A percentile compares a stretch with the other conserved stretches of the same genome.
These are phyloP conservation scores for Hypoxylon lenormandii DNA, from an alignment of 495 filamentous ascomycete genomes.

Conservation along the genomic window DNA sequence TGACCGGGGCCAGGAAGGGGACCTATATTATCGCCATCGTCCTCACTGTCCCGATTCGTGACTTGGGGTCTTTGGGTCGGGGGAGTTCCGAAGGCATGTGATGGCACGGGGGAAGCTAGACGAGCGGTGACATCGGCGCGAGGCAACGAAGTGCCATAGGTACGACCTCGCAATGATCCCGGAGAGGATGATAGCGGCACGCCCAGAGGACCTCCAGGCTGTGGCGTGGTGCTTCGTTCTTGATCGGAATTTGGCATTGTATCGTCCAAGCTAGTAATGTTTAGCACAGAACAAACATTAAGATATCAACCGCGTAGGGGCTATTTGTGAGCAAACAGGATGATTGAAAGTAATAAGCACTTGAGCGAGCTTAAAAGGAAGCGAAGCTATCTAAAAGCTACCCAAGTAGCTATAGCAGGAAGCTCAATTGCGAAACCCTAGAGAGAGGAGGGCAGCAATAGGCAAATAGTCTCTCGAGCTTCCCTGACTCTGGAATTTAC, in stretches of 20 bases:
- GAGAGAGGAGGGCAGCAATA: background rate
- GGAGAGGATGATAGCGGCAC: constrained; percentile 62
- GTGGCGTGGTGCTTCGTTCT: constrained; percentile 48
- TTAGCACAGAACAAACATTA: constrained; percentile 21
- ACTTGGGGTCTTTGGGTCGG: constrained; percentile 52
- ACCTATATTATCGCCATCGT: constrained; percentile 53
- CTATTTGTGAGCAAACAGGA: background rate
- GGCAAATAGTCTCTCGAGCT: background rate
- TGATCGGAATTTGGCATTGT: constrained; percentile 47
- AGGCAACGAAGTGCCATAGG: constrained; percentile 59
- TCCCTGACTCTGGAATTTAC: constrained; percentile 17
- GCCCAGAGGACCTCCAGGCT: constrained; percentile 49
- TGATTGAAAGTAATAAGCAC: constrained; percentile 6
- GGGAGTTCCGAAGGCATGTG: constrained; percentile 63
- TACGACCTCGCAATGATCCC: constrained; percentile 58
- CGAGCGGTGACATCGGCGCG: constrained; percentile 77
- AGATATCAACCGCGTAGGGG: constrained; percentile 19
- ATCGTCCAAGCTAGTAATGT: constrained; percentile 9
- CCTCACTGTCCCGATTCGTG: constrained; percentile 46
- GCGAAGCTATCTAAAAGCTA: constrained; percentile 26
- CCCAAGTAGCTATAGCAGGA: constrained; percentile 8
- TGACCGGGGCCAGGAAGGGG: constrained; percentile 67
- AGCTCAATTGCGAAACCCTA: constrained; percentile 25
- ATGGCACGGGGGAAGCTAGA: constrained; percentile 75
- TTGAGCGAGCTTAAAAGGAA: background rate